Evolutionary conservation across 108 stramenopile genomes (phyloP).

Genomic region (Pseudonitzschia multiseries): DNA sequence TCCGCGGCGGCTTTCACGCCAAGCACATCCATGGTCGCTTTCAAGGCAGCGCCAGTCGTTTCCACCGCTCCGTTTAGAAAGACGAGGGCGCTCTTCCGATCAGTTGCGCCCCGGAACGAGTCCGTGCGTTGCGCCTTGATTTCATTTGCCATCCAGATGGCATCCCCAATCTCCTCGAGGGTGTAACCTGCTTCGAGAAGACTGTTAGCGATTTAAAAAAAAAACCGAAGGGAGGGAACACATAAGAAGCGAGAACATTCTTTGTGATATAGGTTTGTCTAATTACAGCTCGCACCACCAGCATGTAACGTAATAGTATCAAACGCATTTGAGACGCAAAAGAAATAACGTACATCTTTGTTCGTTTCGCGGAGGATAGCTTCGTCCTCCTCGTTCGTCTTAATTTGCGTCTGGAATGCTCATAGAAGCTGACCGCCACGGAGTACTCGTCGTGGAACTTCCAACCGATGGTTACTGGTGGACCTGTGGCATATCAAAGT

Average conservation of each 20-base stretch:
- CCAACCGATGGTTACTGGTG: conserved; percentile 31
- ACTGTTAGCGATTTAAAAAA: conserved; percentile 1
- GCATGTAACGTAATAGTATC: not conserved
- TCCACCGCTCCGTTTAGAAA: conserved; percentile 30
- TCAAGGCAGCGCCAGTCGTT: conserved; percentile 29
- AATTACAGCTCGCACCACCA: no score
- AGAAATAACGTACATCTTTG: conserved; percentile 16
- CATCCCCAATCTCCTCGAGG: conserved; percentile 30
- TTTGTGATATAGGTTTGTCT: no score
- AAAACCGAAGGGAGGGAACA: not conserved
- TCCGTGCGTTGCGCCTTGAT: conserved; percentile 19
- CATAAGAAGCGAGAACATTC: no score
- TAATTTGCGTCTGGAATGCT: conserved; percentile 15
- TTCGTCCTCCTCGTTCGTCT: conserved; percentile 13
- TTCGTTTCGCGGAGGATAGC: conserved; percentile 14
- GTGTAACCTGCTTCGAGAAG: conserved; percentile 30
- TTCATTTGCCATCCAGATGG: conserved; percentile 19
- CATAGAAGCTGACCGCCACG: conserved; percentile 27
- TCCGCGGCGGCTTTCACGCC: conserved; percentile 11
- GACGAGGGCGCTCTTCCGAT: conserved; percentile 17
- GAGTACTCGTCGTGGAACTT: conserved; percentile 13
- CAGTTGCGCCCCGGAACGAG: conserved; percentile 17
- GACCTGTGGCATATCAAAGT: not conserved
- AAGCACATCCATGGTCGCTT: conserved; percentile 12
- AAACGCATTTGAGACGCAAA: not conserved